Conservation (phyloP, 225 moss, liverwort and hornwort species). For the Rhytidiadelphus loreus region DNA sequence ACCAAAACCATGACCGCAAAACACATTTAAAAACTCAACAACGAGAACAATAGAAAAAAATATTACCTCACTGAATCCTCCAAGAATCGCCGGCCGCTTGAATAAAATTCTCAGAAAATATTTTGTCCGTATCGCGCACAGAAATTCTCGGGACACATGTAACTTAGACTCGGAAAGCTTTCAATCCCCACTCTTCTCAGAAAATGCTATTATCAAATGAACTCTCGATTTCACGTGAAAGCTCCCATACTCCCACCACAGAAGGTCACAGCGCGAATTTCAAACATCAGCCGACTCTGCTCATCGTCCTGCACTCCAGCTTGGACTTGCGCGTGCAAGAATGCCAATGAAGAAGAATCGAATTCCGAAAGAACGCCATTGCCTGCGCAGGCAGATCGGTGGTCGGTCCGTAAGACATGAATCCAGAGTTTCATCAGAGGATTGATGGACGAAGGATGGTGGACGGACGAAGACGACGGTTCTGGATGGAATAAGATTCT, state of each 20-base stretch:
- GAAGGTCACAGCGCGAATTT: neutral
- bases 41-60: neutral
- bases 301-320: neutral
- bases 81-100: neutral
- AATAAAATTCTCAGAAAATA: neutral
- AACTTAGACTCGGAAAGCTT: too few relatives aligned
- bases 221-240: neutral
- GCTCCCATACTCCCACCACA: neutral
- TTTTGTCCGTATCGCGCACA: neutral
- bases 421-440: neutral
- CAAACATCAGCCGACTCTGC: neutral
- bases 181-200: neutral
- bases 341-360: neutral
- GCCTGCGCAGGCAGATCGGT: neutral
- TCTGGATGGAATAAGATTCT: neutral
- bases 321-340: neutral
- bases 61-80: neutral
- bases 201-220: neutral
- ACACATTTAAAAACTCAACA: neutral
- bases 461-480: neutral
- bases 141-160: neutral
- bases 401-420: neutral
- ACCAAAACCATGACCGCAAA: neutral
- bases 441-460: too few relatives aligned
- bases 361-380: neutral